These are phyloP conservation scores for Wickerhamiella cacticola DNA, from an alignment of 805 yeast species.

Conservation along the genomic window DNA sequence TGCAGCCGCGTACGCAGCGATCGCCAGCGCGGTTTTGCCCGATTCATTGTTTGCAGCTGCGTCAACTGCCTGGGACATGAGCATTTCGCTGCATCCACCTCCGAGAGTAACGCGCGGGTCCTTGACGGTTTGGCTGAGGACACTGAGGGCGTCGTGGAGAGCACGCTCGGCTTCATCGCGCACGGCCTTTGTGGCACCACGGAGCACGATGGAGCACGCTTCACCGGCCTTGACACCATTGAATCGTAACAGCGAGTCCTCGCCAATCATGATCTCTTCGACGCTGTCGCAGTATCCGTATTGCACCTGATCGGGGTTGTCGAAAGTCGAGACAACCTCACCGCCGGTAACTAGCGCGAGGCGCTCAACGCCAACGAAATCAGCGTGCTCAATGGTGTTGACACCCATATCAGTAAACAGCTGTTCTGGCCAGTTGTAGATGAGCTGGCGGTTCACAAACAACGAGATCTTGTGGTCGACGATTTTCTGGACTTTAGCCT, in stretches of 20 bases:
- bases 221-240: conserved; percentile 93
- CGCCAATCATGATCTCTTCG: conserved; percentile 90
- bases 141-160: conserved; percentile 91
- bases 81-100: conserved; percentile 91
- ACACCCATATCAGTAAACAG: conserved; percentile 76
- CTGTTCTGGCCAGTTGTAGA: conserved; percentile 97
- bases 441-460: conserved; percentile 90
- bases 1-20: conserved; percentile 89
- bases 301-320: conserved; percentile 73
- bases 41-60: conserved; percentile 81
- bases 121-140: conserved; percentile 83
- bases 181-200: conserved; percentile 97
- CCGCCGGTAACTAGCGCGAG: conserved; percentile 95
- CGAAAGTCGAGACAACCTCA: conserved; percentile 94
- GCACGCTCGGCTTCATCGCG: conserved; percentile 96
- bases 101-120: conserved; percentile 89
- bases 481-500: conserved; percentile 74
- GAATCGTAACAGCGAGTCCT: conserved; percentile 77
- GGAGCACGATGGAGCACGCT: conserved; percentile 88
- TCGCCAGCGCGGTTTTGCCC: conserved; percentile 88
- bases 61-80: conserved; percentile 95
- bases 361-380: conserved; percentile 95
- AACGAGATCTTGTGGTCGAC: conserved; percentile 76
- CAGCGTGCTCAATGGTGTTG: conserved; percentile 94
- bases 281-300: conserved; percentile 80